phyloP scores from a whole-genome alignment of 129 eudicot genomes.

The Silybum marianum region DNA sequence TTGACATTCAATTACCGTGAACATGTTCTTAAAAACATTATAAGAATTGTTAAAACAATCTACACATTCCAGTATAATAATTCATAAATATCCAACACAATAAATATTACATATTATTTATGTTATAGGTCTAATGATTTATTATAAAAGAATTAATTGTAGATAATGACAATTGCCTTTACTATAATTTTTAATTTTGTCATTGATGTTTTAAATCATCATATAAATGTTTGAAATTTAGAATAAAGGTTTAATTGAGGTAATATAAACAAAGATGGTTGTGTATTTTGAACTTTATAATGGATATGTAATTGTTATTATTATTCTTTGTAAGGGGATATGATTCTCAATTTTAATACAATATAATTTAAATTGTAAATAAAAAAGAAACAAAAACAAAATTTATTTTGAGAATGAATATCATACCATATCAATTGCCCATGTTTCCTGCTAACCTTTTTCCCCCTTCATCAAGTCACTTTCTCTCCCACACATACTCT shows the following conservation, averaged over 20 bases:
- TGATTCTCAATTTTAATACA: not conserved
- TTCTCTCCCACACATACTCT: not conserved
- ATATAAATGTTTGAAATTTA: too few species aligned
- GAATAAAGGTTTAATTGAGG: not conserved
- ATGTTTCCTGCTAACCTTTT: slow-evolving; percentile 19
- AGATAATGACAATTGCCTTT: not conserved
- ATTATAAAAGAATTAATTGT: not conserved
- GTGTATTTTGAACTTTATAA: too few species aligned
- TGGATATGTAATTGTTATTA: too few species aligned
- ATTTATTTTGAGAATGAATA: not conserved
- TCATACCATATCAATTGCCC: slow-evolving; percentile 25
- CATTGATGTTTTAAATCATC: not conserved
- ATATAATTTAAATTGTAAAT: not conserved
- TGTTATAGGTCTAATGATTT: not conserved
- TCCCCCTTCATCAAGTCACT: slow-evolving; percentile 19
- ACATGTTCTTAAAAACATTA: not conserved
- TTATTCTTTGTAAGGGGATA: too few species aligned
- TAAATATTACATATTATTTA: too few species aligned
- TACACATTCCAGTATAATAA: too few species aligned
- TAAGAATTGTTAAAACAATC: not conserved
- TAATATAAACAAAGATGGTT: not conserved
- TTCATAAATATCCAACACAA: not conserved
- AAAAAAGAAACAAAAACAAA: too few species aligned
- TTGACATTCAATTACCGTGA: not conserved
- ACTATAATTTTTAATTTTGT: not conserved